Conservation (phyloP, 805 yeast species). For the Alloascoidea africana region DNA sequence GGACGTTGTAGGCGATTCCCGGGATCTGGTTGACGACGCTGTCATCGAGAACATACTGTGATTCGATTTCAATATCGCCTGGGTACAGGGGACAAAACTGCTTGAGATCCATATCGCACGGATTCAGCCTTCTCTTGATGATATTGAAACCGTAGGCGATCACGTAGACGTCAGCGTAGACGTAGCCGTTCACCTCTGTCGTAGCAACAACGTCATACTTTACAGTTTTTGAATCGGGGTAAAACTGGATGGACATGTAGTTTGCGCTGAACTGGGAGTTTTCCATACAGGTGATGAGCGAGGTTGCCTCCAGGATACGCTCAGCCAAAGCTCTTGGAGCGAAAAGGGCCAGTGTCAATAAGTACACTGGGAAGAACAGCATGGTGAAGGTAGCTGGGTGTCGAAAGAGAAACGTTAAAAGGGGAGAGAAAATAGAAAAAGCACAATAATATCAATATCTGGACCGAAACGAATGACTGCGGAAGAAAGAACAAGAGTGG, state of each 20-base stretch:
- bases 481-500: too few species aligned
- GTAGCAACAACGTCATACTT: slow-evolving; percentile 55
- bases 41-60: slow-evolving; percentile 38
- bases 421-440: too few species aligned
- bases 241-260: slow-evolving; percentile 57
- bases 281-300: slow-evolving; percentile 79
- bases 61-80: slow-evolving; percentile 64
- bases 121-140: slow-evolving; percentile 38
- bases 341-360: neutral
- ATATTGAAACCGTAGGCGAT: slow-evolving; percentile 78
- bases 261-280: slow-evolving; percentile 59
- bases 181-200: slow-evolving; percentile 50
- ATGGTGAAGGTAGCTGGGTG: too few species aligned
- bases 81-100: slow-evolving; percentile 86
- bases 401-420: too few species aligned
- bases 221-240: slow-evolving; percentile 56
- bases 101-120: slow-evolving; percentile 55
- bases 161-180: slow-evolving; percentile 55
- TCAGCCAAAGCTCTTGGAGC: slow-evolving; percentile 7
- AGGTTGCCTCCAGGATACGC: slow-evolving; percentile 40
- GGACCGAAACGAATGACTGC: too few species aligned
- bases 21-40: slow-evolving; percentile 48
- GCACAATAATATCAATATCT: too few species aligned
- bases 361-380: neutral
- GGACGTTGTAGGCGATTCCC: slow-evolving; percentile 74